Evolutionary conservation across 257 asterid species (phyloP).

Genomic region (Solanum arcanum): DNA sequence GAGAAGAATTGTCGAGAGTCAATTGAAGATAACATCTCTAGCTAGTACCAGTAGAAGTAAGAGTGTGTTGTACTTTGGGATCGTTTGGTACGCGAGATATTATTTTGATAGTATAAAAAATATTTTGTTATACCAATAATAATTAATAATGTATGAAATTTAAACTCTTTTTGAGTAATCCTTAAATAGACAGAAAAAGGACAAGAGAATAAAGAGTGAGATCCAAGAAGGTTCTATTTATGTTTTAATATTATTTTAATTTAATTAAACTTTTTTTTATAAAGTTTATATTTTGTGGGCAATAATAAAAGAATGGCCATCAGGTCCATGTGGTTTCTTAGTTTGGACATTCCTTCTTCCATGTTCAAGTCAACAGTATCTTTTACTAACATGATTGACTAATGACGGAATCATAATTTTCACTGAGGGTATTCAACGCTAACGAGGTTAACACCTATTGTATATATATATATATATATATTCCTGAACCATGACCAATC

Average conservation of each 20-base stretch:
- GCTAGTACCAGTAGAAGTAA: accelerated
- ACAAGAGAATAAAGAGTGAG: background rate
- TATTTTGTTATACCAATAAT: background rate
- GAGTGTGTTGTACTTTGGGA: background rate
- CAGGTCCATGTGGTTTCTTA: background rate
- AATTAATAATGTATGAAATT: no score
- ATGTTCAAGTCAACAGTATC: background rate
- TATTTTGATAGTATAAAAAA: background rate
- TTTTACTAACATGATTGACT: background rate
- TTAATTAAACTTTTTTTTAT: background rate
- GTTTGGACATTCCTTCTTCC: background rate
- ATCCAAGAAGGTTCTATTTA: background rate
- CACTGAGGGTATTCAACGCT: accelerated
- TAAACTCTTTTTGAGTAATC: background rate
- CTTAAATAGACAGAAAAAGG: background rate
- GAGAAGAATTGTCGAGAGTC: background rate
- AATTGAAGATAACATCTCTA: background rate
- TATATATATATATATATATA: no score
- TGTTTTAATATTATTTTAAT: background rate
- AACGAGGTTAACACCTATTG: background rate
- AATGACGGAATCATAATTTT: background rate
- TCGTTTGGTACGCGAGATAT: background rate
- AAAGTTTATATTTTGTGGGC: background rate
- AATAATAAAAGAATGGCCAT: background rate
- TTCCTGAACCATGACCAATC: background rate